Evolutionary conservation across 2,329 filamentous ascomycete species (phyloP), one percentile per base, ranked within the genome.

Genomic region (Phaeoacremonium minimum): DNA sequence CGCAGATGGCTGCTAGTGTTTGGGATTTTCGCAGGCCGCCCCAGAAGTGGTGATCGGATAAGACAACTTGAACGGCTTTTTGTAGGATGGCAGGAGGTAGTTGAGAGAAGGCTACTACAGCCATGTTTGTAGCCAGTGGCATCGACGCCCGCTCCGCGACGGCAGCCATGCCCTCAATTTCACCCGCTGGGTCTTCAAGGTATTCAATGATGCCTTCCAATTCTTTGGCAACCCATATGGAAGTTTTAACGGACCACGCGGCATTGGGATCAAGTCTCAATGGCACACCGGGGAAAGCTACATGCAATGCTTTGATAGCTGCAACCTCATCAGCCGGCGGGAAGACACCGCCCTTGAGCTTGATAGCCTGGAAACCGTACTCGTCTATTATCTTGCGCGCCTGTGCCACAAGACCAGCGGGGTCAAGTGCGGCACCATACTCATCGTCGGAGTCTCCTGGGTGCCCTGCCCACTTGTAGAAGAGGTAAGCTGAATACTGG

Each of bases 1-100:
- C 48, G 32, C 60, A 63, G 18, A 63, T 65, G 11, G 53, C 50
- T 0, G 60, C 63, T 16, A 66, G 44, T 0, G 46, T 55, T 38
- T 66, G 63, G 0, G 63, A 65, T 33, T 53, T 60, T 18, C 63
- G 63, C 9, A 66, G 48, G 0, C 63, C 63, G 3, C 63, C 63
- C 63, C 63, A 66, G 46, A 66, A 66, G 33, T 66, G 63, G 31
- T 66, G 63, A 18, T 66, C 63, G 0, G 62, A 64, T 0, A 66
- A 40, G 2, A 66, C 46, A 0, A 66, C 63, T 28, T 66, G 63
- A 0, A 66, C 63, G 0, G 63, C 63, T 6, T 63, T 45, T 26
- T 65, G 60, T 1, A 46, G 39, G 11, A 66, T 62, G 0, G 59
- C 63, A 0, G 57, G 38, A 1, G 61, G 63, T 3, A 66, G 54